phyloP scores from a whole-genome alignment of 2,329 filamentous ascomycete species.

The Stagonosporopsis tanaceti region DNA sequence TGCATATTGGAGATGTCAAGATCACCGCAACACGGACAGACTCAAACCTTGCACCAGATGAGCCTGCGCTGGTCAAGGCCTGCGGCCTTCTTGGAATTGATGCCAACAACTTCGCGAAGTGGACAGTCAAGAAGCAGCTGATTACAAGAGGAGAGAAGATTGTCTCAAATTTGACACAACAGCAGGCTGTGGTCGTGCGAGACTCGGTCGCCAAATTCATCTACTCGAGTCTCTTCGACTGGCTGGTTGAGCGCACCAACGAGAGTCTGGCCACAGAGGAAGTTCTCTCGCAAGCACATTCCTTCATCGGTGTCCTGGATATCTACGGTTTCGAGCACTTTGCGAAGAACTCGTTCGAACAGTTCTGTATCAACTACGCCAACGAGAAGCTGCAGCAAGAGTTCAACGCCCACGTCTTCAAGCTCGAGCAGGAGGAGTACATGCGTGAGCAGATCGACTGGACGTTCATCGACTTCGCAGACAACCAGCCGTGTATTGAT shows the following conservation, averaged over 20 bases:
- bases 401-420: conserved; percentile 99
- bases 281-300: conserved; percentile 79
- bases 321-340: conserved; percentile 99
- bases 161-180: conserved; percentile 90
- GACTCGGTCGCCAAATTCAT: conserved; percentile 99
- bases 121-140: conserved; percentile 99
- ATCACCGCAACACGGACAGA: conserved; percentile 91
- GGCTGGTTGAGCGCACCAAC: conserved; percentile 98
- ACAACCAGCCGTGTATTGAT: conserved; percentile 99
- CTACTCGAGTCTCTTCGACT: conserved; percentile 97
- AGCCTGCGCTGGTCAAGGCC: conserved; percentile 83
- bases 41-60: conserved; percentile 79
- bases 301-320: conserved; percentile 98
- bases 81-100: conserved; percentile 89
- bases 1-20: conserved; percentile 96
- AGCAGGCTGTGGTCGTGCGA: conserved; percentile 91
- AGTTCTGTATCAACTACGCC: conserved; percentile 99
- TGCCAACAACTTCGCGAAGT: conserved; percentile 86
- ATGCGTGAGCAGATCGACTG: conserved; percentile 96
- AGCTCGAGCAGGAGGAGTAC: conserved; percentile 98
- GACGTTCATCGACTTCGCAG: conserved; percentile 99
- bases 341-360: conserved; percentile 98
- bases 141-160: conserved; percentile 98
- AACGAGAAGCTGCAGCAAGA: conserved; percentile 99
- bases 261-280: conserved; percentile 86